Conservation (phyloP, 306 rosid genomes). For the Elaeagnus macrophylla region DNA sequence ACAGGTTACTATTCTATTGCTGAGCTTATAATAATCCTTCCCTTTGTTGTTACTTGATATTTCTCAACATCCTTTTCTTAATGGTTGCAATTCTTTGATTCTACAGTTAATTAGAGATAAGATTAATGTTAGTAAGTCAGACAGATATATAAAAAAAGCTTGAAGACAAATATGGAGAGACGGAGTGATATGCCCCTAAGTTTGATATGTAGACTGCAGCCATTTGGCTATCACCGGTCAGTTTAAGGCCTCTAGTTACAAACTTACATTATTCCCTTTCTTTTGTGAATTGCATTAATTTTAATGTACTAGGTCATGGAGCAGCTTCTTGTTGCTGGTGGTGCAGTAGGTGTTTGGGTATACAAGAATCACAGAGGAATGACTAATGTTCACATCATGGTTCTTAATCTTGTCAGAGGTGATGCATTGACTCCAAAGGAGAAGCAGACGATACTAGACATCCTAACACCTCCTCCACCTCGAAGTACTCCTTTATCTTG, state of each 20-base stretch:
- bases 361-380: slow-evolving; percentile 52
- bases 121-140: slow-evolving; percentile 58
- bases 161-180: slow-evolving; percentile 78
- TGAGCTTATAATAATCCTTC: not conserved
- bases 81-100: slow-evolving; percentile 10
- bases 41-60: not conserved
- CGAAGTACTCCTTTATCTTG: slow-evolving; percentile 33
- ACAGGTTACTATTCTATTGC: too few species aligned
- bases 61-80: not conserved
- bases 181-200: slow-evolving; percentile 70
- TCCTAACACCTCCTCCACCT: slow-evolving; percentile 66
- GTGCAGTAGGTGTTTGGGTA: slow-evolving; percentile 71
- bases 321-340: slow-evolving; percentile 46
- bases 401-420: slow-evolving; percentile 62
- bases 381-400: slow-evolving; percentile 77
- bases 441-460: slow-evolving; percentile 72
- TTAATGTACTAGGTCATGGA: slow-evolving; percentile 9
- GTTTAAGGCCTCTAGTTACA: not conserved
- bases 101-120: slow-evolving; percentile 83
- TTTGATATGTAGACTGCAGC: slow-evolving; percentile 94
- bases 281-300: not conserved
- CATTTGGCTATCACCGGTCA: slow-evolving; percentile 82
- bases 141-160: slow-evolving; percentile 78
- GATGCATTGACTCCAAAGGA: slow-evolving; percentile 70
- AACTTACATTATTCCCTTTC: not conserved